Base-by-base conservation (phyloP, 768 basidiomycete species). In the Xanthoconium purpureum region DNA sequence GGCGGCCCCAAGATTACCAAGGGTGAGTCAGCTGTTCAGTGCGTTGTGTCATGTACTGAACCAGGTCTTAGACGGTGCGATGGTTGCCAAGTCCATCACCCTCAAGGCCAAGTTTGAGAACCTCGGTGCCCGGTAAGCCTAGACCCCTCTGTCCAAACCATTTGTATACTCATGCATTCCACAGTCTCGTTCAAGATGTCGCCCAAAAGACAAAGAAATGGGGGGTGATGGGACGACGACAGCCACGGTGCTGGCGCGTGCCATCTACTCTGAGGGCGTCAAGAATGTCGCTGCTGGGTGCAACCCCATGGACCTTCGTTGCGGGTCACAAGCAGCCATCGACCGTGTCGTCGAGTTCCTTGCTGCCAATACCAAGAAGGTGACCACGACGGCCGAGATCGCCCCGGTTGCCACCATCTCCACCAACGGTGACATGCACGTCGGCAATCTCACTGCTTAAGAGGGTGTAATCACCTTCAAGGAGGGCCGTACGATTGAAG, bases 401-500 rank as follows among this genome's bases (percentile, higher is more conserved):
- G 94, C 96, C 12, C 95, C 98, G 76, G 96, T 98, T 61, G 95
- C 95, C n/a, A 98, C 95, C 63, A 96, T 97, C 73, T 89, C 87
- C 28, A 84, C 91, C 12, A 84, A 84, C 55, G 80, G 83, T 36
- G 96, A 98, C 75, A 80, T 74, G 2, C 94, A 98, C 69, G 81
- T 99, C 59, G 95, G 96, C 44, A 87, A 87, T 70, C 83, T 99
- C 68, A 98, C 98, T 73, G 95, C 96, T 6, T 92, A 93, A 79
- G 96, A 99, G 77, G 96, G 96, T 72, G 96, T 98, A 69, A 98
- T 99, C 79, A 98, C 96, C 48, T 95, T 99, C 73, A 99, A 98
- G 80, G 96, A 99, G 74, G 96, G 96, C 43, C 87, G 89, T 65
- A 98, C 96, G 6, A 97, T 95, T 62, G 94, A 98, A 66, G 96